Base-by-base conservation (phyloP, 2,329 filamentous ascomycete genomes). In the Davidsoniella virescens region DNA sequence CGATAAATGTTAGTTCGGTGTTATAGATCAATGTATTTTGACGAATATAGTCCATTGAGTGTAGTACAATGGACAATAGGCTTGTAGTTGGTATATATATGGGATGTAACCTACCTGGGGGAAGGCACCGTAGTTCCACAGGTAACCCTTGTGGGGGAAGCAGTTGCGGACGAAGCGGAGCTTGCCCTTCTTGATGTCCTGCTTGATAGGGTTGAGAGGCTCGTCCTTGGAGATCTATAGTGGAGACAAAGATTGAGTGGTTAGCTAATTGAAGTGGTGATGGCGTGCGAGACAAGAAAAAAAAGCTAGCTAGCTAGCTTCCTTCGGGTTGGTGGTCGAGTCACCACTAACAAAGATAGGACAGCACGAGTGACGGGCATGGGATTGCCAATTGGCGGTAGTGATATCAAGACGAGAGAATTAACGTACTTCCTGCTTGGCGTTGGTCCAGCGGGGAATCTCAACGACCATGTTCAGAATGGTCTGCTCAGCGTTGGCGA, bases 121-220 rank as follows among this genome's bases (percentile, higher is more conserved):
- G 82, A 98, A 96, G 69, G 88, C 88, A 73, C 92, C 92, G 72
- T 98, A 98, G 80, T 98, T 98, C 92, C 92, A 98, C 62, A 98
- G 86, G 72, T 98, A 98, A 59, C 92, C 92, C 80, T 98, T 96
- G 84, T 98, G 92, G 62, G 92, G 92, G 80, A 98, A 98, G 82
- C 92, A 98, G 83, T 98, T 98, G 73, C 92, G 87, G 67, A 98
- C 92, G 67, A 83, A 98, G 64, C 92, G 86, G 63, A 96, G 87
- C 80, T 95, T 96, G 78, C 90, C 92, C 79, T 98, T 96, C 84
- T 98, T 96, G 69, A 80, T 79, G 68, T 98, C 92, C 76, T 98
- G 92, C 82, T 95, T 95, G 76, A 95, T 94, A 66, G 90, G 90
- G 77, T 95, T 96, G 67, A 96, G 82, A 64, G 84, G 77, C 70